Evolutionary conservation across 2,329 filamentous ascomycete genomes (phyloP).

Genomic region (Alternaria conjuncta): DNA sequence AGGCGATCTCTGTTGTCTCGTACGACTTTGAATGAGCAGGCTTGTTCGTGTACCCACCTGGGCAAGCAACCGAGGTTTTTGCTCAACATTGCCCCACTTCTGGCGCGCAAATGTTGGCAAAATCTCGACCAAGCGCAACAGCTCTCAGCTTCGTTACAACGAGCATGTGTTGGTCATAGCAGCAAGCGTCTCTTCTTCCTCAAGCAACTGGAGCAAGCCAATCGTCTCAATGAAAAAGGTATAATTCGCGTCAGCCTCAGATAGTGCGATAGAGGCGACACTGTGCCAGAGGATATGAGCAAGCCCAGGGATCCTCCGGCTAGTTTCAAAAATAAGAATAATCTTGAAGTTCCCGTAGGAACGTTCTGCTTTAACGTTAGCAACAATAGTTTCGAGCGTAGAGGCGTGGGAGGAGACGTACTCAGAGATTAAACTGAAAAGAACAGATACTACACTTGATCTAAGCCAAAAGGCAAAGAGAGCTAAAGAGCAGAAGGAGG

Average conservation of each 20-base stretch:
- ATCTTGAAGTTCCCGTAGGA: constrained; percentile 8
- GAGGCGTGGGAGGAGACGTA: too few species aligned
- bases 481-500: constrained; percentile 9
- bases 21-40: background rate
- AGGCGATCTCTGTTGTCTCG: background rate
- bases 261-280: constrained; percentile 2
- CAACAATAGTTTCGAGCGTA: background rate
- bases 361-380: background rate
- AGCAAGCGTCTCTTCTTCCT: constrained; percentile 25
- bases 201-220: constrained; percentile 18
- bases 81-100: background rate
- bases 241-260: background rate
- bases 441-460: constrained; percentile 74
- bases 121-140: background rate
- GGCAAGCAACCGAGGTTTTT: too few species aligned
- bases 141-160: background rate
- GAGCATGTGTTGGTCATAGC: background rate
- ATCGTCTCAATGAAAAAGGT: constrained; percentile 1
- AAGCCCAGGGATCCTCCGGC: background rate
- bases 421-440: constrained; percentile 75
- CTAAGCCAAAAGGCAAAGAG: constrained; percentile 26
- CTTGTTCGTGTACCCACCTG: too few species aligned
- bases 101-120: background rate
- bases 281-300: constrained; percentile 1
- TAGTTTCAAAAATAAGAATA: constrained; percentile 5